Evolutionary conservation across 495 filamentous ascomycete species (phyloP), one percentile per base, ranked within the genome.

Genomic region (Penicillium paxilli): DNA sequence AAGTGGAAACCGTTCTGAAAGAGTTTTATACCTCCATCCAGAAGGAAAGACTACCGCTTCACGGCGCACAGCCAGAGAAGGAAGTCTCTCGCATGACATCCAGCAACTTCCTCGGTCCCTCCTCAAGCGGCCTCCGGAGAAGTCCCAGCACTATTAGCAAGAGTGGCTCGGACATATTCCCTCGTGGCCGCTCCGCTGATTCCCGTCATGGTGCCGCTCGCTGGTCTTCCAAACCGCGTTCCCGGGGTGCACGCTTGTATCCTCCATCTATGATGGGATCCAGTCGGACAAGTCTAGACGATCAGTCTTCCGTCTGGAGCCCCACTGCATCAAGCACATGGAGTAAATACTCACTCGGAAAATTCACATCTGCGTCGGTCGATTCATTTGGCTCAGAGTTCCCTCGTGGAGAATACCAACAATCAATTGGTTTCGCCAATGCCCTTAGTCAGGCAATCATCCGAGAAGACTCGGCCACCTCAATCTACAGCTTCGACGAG

Each of bases 341-440:
- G 95, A 98, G 94, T 75, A 95, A 90, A 64, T 89, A 94, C 55
- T 96, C 91, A 2, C 76, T 95, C 51, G 89, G 92, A 37, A 91
- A 92, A 62, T 86, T 92, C 49, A 92, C 92, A 5, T 90, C 91
- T 2, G 88, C 92, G 74, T 96, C 93, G 11, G 88, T 95, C 57
- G 90, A 94, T 68, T 95, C 91, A 0, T 82, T 96, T 58, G 83
- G 85, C 16, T 92, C 89, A 1, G 79, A 83, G n/a, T 90, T 85
- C 69, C 86, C 85, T 2, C 85, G 85, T 23, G 86, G 85, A 21
- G 94, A 95, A 61, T 97, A 92, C 63, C 91, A 96, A 62, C 92
- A 96, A 64, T 95, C 92, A 1, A 96, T 99, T 62, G 94, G 94
- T 0, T 99, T 99, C 65, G 94, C 95, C 33, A 98, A 96, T 71